A percentile compares a stretch with the other conserved stretches of the same genome.
Evolutionary conservation across 768 basidiomycete genomes (phyloP).

Genomic region (Suillus lakei): DNA sequence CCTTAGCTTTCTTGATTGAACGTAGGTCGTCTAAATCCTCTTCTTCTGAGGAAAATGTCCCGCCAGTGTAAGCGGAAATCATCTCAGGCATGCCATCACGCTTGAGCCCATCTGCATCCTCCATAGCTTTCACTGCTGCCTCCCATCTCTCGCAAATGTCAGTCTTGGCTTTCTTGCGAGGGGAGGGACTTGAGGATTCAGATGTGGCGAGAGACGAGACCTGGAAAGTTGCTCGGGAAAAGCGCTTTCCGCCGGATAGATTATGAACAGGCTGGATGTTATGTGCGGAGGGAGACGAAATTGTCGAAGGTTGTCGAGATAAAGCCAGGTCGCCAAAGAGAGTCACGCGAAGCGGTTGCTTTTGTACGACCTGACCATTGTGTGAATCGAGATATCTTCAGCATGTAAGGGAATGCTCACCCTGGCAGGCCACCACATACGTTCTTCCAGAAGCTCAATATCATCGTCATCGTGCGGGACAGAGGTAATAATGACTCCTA

Average conservation of each 20-base stretch:
- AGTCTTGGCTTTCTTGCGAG: conserved; percentile 44
- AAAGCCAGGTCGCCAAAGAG: conserved; percentile 37
- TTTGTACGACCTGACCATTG: conserved; percentile 27
- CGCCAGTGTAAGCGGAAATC: conserved; percentile 30
- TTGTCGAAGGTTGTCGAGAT: conserved; percentile 28
- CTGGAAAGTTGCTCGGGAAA: conserved; percentile 44
- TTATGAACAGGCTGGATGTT: conserved; percentile 47
- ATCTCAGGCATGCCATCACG: conserved; percentile 55
- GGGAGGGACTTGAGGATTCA: conserved; percentile 34
- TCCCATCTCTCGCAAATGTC: conserved; percentile 49
- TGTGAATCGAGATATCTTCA: conserved; percentile 3
- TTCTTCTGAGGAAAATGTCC: conserved; percentile 18
- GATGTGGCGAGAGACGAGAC: conserved; percentile 13
- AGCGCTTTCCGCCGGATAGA: conserved; percentile 44
- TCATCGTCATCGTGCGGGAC: conserved; percentile 31
- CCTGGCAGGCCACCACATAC: conserved; percentile 76
- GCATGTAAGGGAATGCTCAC: conserved; percentile 41
- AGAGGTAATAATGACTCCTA: conserved; percentile 35
- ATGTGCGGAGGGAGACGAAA: conserved; percentile 38
- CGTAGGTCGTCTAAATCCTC: not conserved
- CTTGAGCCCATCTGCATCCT: conserved; percentile 46
- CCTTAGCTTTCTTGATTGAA: conserved; percentile 30
- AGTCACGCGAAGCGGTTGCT: conserved; percentile 32
- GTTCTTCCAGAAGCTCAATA: conserved; percentile 16
- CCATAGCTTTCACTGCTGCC: conserved; percentile 50